These are phyloP conservation scores for Fusarium sp. DNA, from an alignment of 2,329 filamentous ascomycete species.

Conservation along the genomic window DNA sequence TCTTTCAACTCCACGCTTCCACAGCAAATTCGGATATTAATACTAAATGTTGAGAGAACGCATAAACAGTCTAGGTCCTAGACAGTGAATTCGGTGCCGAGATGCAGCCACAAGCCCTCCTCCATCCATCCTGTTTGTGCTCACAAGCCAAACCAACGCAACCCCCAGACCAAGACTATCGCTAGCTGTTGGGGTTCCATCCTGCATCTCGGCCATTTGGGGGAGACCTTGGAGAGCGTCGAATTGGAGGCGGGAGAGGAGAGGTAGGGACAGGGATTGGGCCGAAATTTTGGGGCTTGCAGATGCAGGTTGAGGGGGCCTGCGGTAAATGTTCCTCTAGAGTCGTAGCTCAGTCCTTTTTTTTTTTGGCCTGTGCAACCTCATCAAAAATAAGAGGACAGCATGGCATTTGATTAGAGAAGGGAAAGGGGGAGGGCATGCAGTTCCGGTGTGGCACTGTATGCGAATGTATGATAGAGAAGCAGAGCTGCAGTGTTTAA, in stretches of 20 bases:
- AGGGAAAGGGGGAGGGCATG: constrained; percentile 15
- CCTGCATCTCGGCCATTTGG: constrained; percentile 35
- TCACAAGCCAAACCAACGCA: constrained; percentile 18
- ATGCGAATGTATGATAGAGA: background rate
- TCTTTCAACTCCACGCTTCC: constrained; percentile 5
- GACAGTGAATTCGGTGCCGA: constrained; percentile 14
- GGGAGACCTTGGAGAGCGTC: constrained; percentile 31
- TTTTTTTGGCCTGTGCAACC: constrained; percentile 33
- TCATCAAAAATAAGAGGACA: constrained; percentile 37
- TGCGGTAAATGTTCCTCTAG: constrained; percentile 39
- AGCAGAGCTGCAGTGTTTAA: background rate
- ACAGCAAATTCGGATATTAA: background rate
- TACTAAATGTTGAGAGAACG: constrained; percentile 3
- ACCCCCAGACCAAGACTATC: constrained; percentile 31
- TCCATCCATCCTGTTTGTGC: constrained; percentile 9
- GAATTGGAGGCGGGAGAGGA: constrained; percentile 35
- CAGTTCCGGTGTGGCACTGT: constrained; percentile 5
- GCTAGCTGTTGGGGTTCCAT: constrained; percentile 36
- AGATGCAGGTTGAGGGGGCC: constrained; percentile 39
- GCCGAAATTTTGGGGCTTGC: constrained; percentile 39
- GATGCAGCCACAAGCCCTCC: constrained; percentile 28
- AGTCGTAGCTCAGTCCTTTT: constrained; percentile 24
- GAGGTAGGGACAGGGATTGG: constrained; percentile 31
- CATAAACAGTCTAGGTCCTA: constrained; percentile 9
- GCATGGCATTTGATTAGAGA: constrained; percentile 17